phyloP scores from a whole-genome alignment of 2,329 filamentous ascomycete species.

The Fusarium algeriense region DNA sequence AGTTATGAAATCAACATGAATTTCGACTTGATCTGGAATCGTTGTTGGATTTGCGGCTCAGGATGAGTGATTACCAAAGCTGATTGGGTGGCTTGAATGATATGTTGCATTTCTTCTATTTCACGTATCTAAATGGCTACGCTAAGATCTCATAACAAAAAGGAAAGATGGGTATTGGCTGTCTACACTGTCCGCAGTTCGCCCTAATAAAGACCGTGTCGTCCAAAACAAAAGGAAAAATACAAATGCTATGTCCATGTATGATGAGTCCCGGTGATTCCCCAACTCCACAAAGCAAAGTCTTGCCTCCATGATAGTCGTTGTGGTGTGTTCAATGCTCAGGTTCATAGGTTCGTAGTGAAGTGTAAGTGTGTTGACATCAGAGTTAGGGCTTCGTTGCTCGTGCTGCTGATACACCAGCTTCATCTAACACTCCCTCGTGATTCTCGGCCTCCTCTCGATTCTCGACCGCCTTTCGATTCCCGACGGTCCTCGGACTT shows the following conservation, averaged over 20 bases:
- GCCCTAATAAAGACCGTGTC: conserved; percentile 39
- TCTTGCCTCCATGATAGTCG: conserved; percentile 36
- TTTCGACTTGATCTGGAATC: conserved; percentile 35
- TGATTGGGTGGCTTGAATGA: background rate
- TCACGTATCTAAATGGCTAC: conserved; percentile 17
- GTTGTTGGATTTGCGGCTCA: background rate
- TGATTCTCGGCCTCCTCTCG: conserved; percentile 32
- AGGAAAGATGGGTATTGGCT: conserved; percentile 51
- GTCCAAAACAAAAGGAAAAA: conserved; percentile 34
- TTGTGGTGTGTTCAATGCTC: conserved; percentile 34
- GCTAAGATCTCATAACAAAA: conserved; percentile 30
- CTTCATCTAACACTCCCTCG: conserved; percentile 39
- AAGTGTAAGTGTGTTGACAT: conserved; percentile 16
- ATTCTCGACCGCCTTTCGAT: conserved; percentile 29
- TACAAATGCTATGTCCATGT: conserved; percentile 42
- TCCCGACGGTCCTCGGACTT: conserved; percentile 50
- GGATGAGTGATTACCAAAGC: background rate
- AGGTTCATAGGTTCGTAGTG: conserved; percentile 30
- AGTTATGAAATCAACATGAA: conserved; percentile 36
- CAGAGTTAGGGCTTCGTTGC: conserved; percentile 20
- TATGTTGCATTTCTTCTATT: background rate
- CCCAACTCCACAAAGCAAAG: conserved; percentile 46
- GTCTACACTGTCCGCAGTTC: conserved; percentile 45
- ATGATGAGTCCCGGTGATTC: conserved; percentile 35
- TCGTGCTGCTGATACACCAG: conserved; percentile 8